Base-by-base conservation (phyloP, 2,329 filamentous ascomycete genomes). In the Aspergillus pseudonomiae region DNA sequence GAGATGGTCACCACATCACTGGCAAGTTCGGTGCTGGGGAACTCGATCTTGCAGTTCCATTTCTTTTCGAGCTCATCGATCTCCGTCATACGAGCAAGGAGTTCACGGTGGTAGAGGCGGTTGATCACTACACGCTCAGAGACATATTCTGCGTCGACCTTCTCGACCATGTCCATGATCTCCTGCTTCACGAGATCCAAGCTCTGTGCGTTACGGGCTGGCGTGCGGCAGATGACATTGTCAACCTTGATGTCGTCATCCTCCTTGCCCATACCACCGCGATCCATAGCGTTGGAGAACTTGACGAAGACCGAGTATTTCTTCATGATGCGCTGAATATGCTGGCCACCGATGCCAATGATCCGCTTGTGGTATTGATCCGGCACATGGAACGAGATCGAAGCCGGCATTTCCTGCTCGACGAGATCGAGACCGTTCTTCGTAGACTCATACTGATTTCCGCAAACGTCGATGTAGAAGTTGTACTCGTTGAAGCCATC, bases 291-390 rank as follows among this genome's bases (percentile, higher is more conserved):
- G 72, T 99, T 99, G 68, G 93, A 97, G 75, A 99, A 99, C 77
- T 99, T 99, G 82, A 99, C 95, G 73, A 99, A 99, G 70, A 99
- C 95, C 0, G 95, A 98, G 80, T 99, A 96, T 81, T 98, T 98
- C 84, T 99, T 98, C 95, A 99, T 99, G 82, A 99, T 98, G 61
- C 94, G 92, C 79, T 99, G 95, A 70, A 99, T 99, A 75, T 99
- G 95, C 77, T 98, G 94, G 11, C 95, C 95, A 65, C 95, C 95
- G 72, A 99, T 98, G 59, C 95, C 95, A 67, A 99, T 99, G 74
- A 99, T 99, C 56, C 95, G 93, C 83, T 99, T 99, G 81, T 99
- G 95, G 77, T 99, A 99, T 79, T 98, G 95, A 73, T 99, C 95
- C 4, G 95, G 95, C 32, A 99, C 95, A 74, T 99, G 95, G 85